Evolutionary conservation across 805 yeast species (phyloP).

Genomic region (Wickerhamiella qilinensis): DNA sequence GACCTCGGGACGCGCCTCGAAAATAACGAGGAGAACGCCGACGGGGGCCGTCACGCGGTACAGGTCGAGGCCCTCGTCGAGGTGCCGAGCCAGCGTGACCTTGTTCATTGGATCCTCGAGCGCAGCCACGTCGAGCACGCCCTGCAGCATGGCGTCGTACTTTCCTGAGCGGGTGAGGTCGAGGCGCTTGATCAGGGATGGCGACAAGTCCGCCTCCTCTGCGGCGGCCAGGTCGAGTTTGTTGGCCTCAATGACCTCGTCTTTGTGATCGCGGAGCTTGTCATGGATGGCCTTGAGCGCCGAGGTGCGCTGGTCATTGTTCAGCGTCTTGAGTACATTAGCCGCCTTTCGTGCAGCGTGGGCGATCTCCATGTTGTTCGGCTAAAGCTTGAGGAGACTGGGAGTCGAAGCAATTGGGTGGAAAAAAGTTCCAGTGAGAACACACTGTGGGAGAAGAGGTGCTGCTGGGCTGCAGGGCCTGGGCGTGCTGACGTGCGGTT

Average conservation of each 20-base stretch:
- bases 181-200: conserved; percentile 65
- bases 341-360: conserved; percentile 70
- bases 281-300: conserved; percentile 64
- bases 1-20: conserved; percentile 95
- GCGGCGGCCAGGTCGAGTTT: conserved; percentile 60
- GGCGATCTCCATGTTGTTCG: conserved; percentile 37
- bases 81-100: conserved; percentile 60
- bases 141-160: conserved; percentile 87
- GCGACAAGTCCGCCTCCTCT: conserved; percentile 37
- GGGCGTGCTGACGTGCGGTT: no score
- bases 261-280: conserved; percentile 43
- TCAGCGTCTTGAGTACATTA: conserved; percentile 59
- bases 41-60: conserved; percentile 84
- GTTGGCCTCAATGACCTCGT: conserved; percentile 56
- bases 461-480: no score
- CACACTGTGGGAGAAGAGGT: no score
- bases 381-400: not conserved
- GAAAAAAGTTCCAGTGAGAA: no score
- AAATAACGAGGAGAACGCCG: conserved; percentile 82
- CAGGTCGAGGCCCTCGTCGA: conserved; percentile 79
- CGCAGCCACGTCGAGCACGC: conserved; percentile 78
- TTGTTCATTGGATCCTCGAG: conserved; percentile 90
- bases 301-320: conserved; percentile 52
- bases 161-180: conserved; percentile 73
- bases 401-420: not conserved